Base-by-base conservation (phyloP, 2,329 filamentous ascomycete genomes). In the Penicillium sp. region DNA sequence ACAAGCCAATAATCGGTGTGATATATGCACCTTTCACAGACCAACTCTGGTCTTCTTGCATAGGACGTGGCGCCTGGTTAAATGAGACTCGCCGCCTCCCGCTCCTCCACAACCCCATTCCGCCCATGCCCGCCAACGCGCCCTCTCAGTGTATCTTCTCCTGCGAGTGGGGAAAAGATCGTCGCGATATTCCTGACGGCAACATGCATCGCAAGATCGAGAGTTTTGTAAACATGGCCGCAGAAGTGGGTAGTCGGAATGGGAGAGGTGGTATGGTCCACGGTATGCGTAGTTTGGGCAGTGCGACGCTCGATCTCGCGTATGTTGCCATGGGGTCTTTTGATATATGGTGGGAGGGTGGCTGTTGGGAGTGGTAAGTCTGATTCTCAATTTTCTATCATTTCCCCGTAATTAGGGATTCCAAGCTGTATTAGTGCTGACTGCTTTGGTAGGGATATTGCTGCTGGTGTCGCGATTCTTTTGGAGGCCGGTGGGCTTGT, bases 301-400 rank as follows among this genome's bases (percentile, higher is more conserved):
- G 86, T 65, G 88, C 88, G 8, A 89, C 88, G 1, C 67, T 91
- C 50, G 88, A 91, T 70, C 72, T 91, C 45, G 88, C 87, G 0
- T 91, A 91, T 68, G 83, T 84, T 9, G 88, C 89, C 11, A 88
- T 88, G 81, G 88, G 88, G 0, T 78, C 84, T 0, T 86, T 91
- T 61, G 88, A 91, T 71, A 89, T 91, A 10, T 91, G 88, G 88
- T 91, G 88, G 88, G 88, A 91, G 67, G 88, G 87, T 3, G 88
- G 88, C 0, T 90, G 87, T 65, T 90, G 88, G 88, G 89, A 91
- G 71, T 91, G 88, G 85, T 86, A 63, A 60, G 79, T 70, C 39
- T 23, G 18, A 9, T 34, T 52, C 35, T 7, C 18, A 7, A 43
- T 50, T 26, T 30, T 10, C 6, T 34, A 5, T 34, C 4, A 11